Conservation (phyloP, 306 rosid genomes). For the Adenanthera pavonina region DNA sequence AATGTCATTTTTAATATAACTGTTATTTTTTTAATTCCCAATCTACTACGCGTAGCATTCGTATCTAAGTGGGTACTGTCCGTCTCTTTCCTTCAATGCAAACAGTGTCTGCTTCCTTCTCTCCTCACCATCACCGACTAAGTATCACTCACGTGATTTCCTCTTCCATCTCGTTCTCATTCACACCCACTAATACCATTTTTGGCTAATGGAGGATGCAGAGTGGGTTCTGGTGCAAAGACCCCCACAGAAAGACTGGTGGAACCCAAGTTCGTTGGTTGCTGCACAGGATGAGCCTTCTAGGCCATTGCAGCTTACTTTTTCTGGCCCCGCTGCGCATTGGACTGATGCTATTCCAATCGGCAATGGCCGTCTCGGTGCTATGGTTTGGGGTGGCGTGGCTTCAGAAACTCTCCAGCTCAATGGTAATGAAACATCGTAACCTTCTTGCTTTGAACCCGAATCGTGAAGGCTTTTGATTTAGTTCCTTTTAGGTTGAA, state of each 20-base stretch:
- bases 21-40: too few species aligned
- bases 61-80: neutral
- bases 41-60: too few species aligned
- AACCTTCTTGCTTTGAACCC: neutral
- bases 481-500: neutral
- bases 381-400: slow-evolving; percentile 93
- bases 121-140: slow-evolving; percentile 34
- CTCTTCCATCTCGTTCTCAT: neutral
- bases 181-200: neutral
- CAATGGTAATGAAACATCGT: slow-evolving; percentile 59
- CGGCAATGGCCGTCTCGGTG: slow-evolving; percentile 95
- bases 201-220: slow-evolving; percentile 49
- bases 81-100: neutral
- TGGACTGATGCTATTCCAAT: slow-evolving; percentile 94
- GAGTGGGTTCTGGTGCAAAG: slow-evolving; percentile 57
- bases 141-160: neutral
- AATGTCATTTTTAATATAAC: too few species aligned
- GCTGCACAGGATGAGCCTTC: slow-evolving; percentile 40
- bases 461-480: neutral
- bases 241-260: slow-evolving; percentile 57
- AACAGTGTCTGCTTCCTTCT: neutral
- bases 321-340: slow-evolving; percentile 65
- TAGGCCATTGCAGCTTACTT: slow-evolving; percentile 70
- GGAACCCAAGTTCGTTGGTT: slow-evolving; percentile 54
- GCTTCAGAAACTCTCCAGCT: slow-evolving; percentile 78